Conservation (phyloP, 768 basidiomycete genomes). For the Crassisporium funariophilum region DNA sequence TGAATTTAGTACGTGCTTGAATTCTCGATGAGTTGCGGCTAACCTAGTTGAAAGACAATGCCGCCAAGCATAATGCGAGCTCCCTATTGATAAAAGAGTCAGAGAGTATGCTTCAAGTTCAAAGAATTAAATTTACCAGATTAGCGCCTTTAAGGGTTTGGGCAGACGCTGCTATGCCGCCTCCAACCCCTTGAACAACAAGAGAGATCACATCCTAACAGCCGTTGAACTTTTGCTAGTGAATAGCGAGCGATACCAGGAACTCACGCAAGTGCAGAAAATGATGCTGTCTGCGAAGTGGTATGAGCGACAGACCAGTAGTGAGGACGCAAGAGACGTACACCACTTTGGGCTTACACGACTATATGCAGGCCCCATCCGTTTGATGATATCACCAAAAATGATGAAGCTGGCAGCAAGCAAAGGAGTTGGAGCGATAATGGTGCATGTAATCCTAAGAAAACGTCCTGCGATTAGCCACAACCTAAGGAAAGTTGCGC, state of each 20-base stretch:
- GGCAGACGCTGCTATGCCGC: slow-evolving; percentile 44
- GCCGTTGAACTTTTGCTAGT: background rate
- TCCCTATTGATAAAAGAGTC: slow-evolving; percentile 31
- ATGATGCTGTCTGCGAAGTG: slow-evolving; percentile 40
- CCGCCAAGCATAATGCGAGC: slow-evolving; percentile 55
- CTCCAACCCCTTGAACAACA: slow-evolving; percentile 57
- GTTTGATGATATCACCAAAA: slow-evolving; percentile 46
- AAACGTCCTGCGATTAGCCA: background rate
- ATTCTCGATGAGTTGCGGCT: background rate
- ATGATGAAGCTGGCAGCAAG: slow-evolving; percentile 61
- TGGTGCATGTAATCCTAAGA: slow-evolving; percentile 46
- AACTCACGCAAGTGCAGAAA: slow-evolving; percentile 37
- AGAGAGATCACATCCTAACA: slow-evolving; percentile 50
- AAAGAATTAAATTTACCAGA: background rate
- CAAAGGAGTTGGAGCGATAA: slow-evolving; percentile 57
- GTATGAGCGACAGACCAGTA: background rate
- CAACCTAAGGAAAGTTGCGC: background rate
- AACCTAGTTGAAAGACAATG: slow-evolving; percentile 49
- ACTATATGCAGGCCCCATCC: slow-evolving; percentile 46
- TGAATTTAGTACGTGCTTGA: too few relatives aligned
- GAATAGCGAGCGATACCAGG: background rate
- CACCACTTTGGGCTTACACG: slow-evolving; percentile 44
- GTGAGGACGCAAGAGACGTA: slow-evolving; percentile 24
- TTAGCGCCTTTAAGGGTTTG: slow-evolving; percentile 8
- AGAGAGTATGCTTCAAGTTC: slow-evolving; percentile 4